phyloP scores from a whole-genome alignment of 495 filamentous ascomycete species.

The Neurospora terricola region DNA sequence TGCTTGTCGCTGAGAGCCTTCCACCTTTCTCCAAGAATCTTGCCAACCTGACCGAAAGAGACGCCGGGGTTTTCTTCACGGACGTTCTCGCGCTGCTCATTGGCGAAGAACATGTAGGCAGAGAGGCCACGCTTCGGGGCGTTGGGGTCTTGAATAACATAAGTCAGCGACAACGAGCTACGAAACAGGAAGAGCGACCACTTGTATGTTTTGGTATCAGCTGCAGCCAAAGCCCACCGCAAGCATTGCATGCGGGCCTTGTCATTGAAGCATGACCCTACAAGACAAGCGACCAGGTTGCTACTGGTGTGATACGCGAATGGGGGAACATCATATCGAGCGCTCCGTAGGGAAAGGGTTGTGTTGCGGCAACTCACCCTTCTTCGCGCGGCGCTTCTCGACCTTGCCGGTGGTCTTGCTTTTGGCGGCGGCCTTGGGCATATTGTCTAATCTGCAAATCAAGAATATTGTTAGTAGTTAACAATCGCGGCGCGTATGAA shows the following conservation, averaged over 20 bases:
- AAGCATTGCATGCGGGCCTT: constrained; percentile 50
- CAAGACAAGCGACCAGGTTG: constrained; percentile 57
- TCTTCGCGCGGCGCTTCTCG: constrained; percentile 37
- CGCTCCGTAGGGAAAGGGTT: neutral
- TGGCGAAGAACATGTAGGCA: constrained; percentile 99
- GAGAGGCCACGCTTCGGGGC: constrained; percentile 98
- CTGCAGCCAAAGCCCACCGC: neutral
- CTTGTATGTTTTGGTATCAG: neutral
- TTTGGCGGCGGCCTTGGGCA: constrained; percentile 41
- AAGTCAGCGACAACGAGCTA: neutral
- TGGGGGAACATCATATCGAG: constrained; percentile 3
- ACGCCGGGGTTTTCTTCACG: constrained; percentile 98
- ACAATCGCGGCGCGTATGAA: neutral
- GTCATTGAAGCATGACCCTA: constrained; percentile 52
- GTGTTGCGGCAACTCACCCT: constrained; percentile 29
- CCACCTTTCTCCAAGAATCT: constrained; percentile 95
- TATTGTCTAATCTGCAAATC: constrained; percentile 21
- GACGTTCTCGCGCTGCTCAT: constrained; percentile 96
- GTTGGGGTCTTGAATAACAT: constrained; percentile 66
- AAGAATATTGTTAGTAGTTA: constrained; percentile 10
- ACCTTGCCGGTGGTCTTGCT: constrained; percentile 32
- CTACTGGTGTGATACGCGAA: neutral
- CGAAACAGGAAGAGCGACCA: neutral
- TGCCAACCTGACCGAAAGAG: constrained; percentile 94
- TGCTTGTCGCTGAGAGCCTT: constrained; percentile 88